Percentiles rank a stretch among this genome's conserved stretches.
phyloP scores from a whole-genome alignment of 192 early-diverging fungal species.

The Podila minutissima region DNA sequence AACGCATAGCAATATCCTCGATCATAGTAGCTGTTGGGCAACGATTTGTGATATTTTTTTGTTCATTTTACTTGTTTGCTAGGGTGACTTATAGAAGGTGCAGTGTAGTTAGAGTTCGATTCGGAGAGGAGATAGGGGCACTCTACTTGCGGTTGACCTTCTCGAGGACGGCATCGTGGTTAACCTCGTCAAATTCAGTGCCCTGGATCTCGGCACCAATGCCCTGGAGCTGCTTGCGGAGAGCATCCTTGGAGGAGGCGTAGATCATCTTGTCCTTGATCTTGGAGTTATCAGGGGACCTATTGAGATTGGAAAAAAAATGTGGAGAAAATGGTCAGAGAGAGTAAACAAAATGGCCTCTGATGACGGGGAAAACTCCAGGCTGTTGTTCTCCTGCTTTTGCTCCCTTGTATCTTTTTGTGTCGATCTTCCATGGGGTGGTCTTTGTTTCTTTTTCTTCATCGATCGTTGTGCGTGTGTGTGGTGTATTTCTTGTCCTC shows the following conservation, averaged over 20 bases:
- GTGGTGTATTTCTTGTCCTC: no score
- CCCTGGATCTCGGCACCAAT: constrained; percentile 83
- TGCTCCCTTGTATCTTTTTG: no score
- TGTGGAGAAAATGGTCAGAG: not conserved
- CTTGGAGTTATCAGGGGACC: constrained; percentile 82
- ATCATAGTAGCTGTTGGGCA: no score
- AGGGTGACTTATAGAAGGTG: not conserved
- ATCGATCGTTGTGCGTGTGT: not conserved
- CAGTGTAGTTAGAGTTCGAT: no score
- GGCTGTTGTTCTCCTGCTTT: no score
- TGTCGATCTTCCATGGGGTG: no score
- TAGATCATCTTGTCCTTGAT: constrained; percentile 92
- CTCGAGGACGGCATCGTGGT: constrained; percentile 74
- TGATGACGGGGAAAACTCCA: constrained; percentile 1
- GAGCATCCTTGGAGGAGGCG: constrained; percentile 82
- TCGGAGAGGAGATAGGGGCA: not conserved
- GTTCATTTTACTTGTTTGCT: no score
- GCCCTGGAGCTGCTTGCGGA: constrained; percentile 79
- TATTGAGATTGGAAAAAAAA: constrained; percentile 32
- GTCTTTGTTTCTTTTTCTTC: not conserved
- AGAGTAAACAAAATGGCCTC: not conserved
- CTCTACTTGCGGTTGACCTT: constrained; percentile 52
- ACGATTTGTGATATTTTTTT: no score
- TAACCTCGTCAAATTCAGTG: constrained; percentile 82
- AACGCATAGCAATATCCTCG: no score